A percentile compares a stretch with the other conserved stretches of the same genome.
Conservation (phyloP, 768 basidiomycete genomes). For the Cystobasidium ongulense region DNA sequence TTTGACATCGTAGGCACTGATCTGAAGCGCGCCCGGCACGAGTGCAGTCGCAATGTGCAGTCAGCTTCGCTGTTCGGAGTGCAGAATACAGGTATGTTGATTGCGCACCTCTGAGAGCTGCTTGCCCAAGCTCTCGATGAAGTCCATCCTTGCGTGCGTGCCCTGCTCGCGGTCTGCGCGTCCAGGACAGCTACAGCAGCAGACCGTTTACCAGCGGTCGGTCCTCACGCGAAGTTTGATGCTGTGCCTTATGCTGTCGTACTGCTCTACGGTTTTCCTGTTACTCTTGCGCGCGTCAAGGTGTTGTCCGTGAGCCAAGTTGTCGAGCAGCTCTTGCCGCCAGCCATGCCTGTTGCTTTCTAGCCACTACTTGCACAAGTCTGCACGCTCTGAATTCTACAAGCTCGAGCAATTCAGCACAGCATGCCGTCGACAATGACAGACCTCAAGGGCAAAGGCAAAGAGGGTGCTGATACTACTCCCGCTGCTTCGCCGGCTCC, state of each 20-base stretch:
- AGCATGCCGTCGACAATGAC: conserved; percentile 1
- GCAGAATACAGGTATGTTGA: background rate
- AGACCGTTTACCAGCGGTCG: too few species aligned
- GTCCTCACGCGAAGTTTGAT: background rate
- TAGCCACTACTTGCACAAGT: background rate
- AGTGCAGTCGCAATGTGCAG: background rate
- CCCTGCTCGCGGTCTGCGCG: background rate
- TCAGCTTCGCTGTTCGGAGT: background rate
- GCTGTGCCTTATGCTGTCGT: background rate
- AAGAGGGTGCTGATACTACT: background rate
- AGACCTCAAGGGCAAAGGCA: conserved; percentile 21
- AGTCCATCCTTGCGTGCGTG: conserved; percentile 16
- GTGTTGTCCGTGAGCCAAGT: background rate
- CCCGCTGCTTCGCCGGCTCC: background rate
- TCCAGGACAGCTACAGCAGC: too few species aligned
- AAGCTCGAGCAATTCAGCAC: background rate
- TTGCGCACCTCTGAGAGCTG: conserved; percentile 30
- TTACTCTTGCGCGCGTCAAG: background rate
- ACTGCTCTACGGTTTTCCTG: background rate
- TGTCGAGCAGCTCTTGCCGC: background rate
- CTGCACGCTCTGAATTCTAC: background rate
- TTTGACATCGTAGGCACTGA: conserved; percentile 39
- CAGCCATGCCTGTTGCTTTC: background rate
- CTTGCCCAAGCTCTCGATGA: conserved; percentile 26
- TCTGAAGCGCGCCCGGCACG: background rate